Conservation (phyloP, 768 basidiomycete genomes). For the Termitomyces titanicus region DNA sequence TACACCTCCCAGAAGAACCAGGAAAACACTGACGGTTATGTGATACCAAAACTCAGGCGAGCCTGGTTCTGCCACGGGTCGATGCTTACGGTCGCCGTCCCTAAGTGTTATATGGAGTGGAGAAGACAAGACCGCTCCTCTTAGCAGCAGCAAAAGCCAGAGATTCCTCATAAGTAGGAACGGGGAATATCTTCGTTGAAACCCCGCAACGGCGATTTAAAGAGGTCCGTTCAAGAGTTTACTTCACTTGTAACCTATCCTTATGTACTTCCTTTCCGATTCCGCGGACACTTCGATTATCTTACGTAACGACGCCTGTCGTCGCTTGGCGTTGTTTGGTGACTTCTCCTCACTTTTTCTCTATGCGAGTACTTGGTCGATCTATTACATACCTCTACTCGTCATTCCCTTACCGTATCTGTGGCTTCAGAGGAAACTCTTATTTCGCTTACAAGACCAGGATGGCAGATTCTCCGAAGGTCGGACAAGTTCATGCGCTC, state of each 20-base stretch:
- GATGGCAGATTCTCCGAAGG: constrained; percentile 15
- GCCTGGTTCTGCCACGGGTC: constrained; percentile 27
- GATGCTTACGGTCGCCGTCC: constrained; percentile 2
- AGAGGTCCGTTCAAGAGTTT: no score
- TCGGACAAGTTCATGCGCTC: constrained; percentile 18
- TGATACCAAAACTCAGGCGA: constrained; percentile 76
- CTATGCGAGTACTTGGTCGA: constrained; percentile 3
- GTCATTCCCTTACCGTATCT: background rate
- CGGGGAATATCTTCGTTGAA: background rate
- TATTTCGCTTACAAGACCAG: background rate
- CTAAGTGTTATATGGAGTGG: background rate
- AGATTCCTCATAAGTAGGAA: constrained; percentile 12
- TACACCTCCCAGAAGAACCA: constrained; percentile 85
- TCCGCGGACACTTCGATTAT: no score
- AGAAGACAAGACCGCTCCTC: constrained; percentile 5
- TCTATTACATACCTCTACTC: background rate
- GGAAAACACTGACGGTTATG: constrained; percentile 54
- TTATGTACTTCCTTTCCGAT: no score
- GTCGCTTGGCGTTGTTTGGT: constrained; percentile 8
- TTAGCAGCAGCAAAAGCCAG: constrained; percentile 6
- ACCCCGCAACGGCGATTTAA: background rate
- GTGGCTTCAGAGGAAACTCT: background rate
- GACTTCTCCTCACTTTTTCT: constrained; percentile 4
- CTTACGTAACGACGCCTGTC: no score
- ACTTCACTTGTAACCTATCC: no score